Percentiles rank a stretch among this genome's conserved stretches.
These are phyloP conservation scores for Starmera dryadoides DNA, from an alignment of 805 yeast species.

Conservation along the genomic window DNA sequence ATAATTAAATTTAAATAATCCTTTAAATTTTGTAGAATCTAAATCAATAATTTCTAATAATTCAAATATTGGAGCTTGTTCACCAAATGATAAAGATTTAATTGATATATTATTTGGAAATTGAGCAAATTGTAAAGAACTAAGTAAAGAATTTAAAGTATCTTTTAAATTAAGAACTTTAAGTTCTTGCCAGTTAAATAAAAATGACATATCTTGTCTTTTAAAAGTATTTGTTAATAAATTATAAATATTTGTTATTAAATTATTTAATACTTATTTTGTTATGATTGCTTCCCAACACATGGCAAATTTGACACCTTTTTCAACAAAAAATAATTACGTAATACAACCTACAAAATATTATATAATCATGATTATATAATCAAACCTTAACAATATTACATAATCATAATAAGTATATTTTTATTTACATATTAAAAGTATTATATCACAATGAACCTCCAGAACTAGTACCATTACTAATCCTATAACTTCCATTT, in stretches of 20 bases:
- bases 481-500: no score
- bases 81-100: constrained; percentile 10
- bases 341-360: no score
- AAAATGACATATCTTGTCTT: constrained; percentile 13
- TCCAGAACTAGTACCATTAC: no score
- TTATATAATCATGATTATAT: no score
- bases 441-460: no score
- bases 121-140: constrained; percentile 10
- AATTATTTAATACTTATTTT: no score
- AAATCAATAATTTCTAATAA: constrained; percentile 17
- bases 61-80: constrained; percentile 12
- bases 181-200: constrained; percentile 17
- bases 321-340: neutral
- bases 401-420: no score
- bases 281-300: neutral
- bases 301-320: neutral
- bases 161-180: constrained; percentile 14
- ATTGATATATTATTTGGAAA: constrained; percentile 15
- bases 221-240: neutral
- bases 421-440: no score
- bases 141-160: constrained; percentile 14
- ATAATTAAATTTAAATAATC: constrained; percentile 17
- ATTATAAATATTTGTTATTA: neutral
- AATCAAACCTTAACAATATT: no score
- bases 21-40: constrained; percentile 12